Conservation (phyloP, 129 eudicot genomes). For the sunflower (Helianthus annuus) region HanXRQr2.0-SUNRISE NC_035433.2:87885257-87885756, state of each 20-base stretch:
- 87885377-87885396: not conserved
- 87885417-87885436: constrained; percentile 17
- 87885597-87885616: not conserved
- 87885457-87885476: constrained; percentile 22
- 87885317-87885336: not conserved
- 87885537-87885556: constrained; percentile 15
- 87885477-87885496: constrained; percentile 91
- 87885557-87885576: constrained; percentile 11
- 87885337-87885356: not conserved
- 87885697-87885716: constrained; percentile 60
- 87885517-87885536: constrained; percentile 89
- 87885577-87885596: constrained; percentile 15
- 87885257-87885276: constrained; percentile 81
- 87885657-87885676: constrained; percentile 91
- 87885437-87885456: constrained; percentile 1
- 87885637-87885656: constrained; percentile 69
- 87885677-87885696: constrained; percentile 88
- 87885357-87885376: not conserved
- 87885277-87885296: constrained; percentile 86
- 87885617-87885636: not conserved
- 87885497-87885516: constrained; percentile 86
- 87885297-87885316: constrained; percentile 1
- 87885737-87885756: constrained; percentile 70
- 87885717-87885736: constrained; percentile 58
- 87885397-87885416: not conserved